A percentile compares a stretch with the other conserved stretches of the same genome.
Evolutionary conservation across 768 basidiomycete species (phyloP).

Genomic region (Termitomyces sp.): DNA sequence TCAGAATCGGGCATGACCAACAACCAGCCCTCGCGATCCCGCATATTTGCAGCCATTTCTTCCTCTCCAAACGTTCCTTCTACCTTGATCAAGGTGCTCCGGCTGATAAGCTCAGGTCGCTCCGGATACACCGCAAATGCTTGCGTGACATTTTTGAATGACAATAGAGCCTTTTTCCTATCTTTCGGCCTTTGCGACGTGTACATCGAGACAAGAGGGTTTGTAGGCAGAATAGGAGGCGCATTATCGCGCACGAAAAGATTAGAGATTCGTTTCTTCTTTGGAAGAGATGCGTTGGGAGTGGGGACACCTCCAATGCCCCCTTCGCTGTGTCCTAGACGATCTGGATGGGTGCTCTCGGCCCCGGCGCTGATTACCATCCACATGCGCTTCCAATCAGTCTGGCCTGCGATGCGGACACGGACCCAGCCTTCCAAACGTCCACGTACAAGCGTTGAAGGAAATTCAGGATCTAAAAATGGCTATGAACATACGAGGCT

Average conservation of each 20-base stretch:
- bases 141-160: conserved; percentile 67
- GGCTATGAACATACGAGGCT: neutral
- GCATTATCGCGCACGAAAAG: conserved; percentile 52
- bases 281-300: conserved; percentile 17
- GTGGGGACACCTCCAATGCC: conserved; percentile 18
- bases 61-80: conserved; percentile 84
- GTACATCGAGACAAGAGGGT: conserved; percentile 52
- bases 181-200: conserved; percentile 66
- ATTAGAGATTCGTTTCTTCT: conserved; percentile 61
- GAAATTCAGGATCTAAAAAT: conserved; percentile 41
- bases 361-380: conserved; percentile 59
- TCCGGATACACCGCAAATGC: conserved; percentile 96
- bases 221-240: conserved; percentile 24
- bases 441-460: conserved; percentile 61
- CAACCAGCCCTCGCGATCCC: conserved; percentile 75
- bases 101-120: conserved; percentile 83
- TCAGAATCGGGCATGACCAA: conserved; percentile 89
- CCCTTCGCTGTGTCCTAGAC: conserved; percentile 21
- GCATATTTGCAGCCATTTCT: conserved; percentile 59
- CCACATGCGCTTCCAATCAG: conserved; percentile 94
- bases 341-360: conserved; percentile 21
- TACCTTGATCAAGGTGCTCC: conserved; percentile 88
- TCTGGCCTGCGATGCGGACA: conserved; percentile 91
- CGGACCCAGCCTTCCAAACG: conserved; percentile 90
- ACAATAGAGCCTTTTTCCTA: conserved; percentile 65